These are phyloP conservation scores for Vigna unguiculata DNA, from an alignment of 306 rosid genomes.

Conservation along the genomic window DNA sequence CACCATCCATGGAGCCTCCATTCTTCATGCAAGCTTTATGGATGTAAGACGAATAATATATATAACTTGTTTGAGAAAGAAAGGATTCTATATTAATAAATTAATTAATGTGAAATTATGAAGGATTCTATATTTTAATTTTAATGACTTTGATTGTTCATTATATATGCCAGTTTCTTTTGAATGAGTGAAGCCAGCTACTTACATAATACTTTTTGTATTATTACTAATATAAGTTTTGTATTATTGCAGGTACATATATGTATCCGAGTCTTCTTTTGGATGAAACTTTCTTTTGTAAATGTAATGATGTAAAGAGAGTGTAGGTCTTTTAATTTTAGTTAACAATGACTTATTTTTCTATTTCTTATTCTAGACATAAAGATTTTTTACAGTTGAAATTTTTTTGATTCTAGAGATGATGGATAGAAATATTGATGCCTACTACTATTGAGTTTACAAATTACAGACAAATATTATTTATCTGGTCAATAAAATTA, in stretches of 20 bases:
- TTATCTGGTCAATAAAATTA: conserved; percentile 8
- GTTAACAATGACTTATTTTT: conserved; percentile 1
- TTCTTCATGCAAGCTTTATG: no score
- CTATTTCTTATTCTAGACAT: background rate
- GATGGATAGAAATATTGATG: conserved; percentile 35
- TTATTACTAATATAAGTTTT: conserved; percentile 21
- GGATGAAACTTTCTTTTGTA: background rate
- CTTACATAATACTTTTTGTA: conserved; percentile 30
- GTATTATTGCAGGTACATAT: conserved; percentile 85
- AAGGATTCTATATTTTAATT: no score
- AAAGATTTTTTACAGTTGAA: conserved; percentile 11
- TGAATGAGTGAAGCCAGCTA: conserved; percentile 6
- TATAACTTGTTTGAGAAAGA: no score
- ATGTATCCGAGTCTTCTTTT: conserved; percentile 17
- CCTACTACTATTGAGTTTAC: conserved; percentile 25
- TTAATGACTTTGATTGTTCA: no score
- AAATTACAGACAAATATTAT: conserved; percentile 5
- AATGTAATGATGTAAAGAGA: background rate
- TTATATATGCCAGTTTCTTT: conserved; percentile 12
- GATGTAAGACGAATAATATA: background rate
- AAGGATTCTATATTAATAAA: no score
- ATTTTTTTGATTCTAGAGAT: background rate
- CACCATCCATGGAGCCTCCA: no score
- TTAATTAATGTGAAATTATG: no score
- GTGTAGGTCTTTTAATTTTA: conserved; percentile 12